Evolutionary conservation across 768 basidiomycete species (phyloP).

Genomic region (Russula vinacea): DNA sequence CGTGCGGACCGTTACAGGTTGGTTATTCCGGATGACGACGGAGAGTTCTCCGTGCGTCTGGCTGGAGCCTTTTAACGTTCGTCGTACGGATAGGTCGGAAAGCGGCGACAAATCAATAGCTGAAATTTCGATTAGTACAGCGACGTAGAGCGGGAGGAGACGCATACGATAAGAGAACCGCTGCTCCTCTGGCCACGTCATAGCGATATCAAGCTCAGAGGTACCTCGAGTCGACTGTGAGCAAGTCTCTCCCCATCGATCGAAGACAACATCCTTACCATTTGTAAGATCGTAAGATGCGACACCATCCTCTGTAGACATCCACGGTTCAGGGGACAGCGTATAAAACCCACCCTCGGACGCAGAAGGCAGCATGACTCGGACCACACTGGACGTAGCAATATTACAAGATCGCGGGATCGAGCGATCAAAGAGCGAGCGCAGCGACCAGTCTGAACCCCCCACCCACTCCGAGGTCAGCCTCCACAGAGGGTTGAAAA

Average conservation of each 20-base stretch:
- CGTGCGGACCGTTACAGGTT: constrained; percentile 43
- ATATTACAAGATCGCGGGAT: constrained; percentile 69
- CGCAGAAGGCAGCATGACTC: constrained; percentile 43
- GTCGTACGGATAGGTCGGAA: constrained; percentile 58
- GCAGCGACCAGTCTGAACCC: constrained; percentile 67
- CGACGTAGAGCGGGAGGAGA: neutral
- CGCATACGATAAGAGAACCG: constrained; percentile 56
- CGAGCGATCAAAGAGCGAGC: constrained; percentile 60
- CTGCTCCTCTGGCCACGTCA: constrained; percentile 52
- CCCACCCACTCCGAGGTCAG: neutral
- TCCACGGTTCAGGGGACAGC: constrained; percentile 52
- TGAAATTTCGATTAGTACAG: constrained; percentile 29
- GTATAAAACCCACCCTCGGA: constrained; percentile 36
- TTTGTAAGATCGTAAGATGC: constrained; percentile 50
- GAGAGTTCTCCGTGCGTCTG: constrained; percentile 75
- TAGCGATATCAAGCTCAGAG: constrained; percentile 50
- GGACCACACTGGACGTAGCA: constrained; percentile 55
- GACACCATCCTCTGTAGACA: constrained; percentile 33
- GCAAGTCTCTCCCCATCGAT: neutral
- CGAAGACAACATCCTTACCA: constrained; percentile 40
- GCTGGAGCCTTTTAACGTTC: constrained; percentile 68
- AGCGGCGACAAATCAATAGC: constrained; percentile 43
- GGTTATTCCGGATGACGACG: constrained; percentile 62
- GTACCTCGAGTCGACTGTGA: constrained; percentile 26
- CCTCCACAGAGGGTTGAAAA: neutral